Conservation (phyloP, 2,329 filamentous ascomycete genomes). For the Fusarium multiceps region DNA sequence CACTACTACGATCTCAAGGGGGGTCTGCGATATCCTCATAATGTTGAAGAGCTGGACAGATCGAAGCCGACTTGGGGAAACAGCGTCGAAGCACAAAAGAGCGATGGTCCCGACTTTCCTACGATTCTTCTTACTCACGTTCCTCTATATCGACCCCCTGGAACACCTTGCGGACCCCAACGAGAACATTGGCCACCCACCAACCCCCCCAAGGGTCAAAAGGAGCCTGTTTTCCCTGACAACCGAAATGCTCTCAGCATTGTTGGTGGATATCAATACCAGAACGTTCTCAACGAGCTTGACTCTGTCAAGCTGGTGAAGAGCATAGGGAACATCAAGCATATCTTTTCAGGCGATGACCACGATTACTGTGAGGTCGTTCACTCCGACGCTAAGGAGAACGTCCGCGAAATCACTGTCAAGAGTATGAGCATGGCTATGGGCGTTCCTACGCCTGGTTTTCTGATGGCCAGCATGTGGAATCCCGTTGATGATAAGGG, state of each 20-base stretch:
- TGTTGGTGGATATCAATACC: slow-evolving; percentile 88
- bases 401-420: slow-evolving; percentile 86
- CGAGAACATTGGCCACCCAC: slow-evolving; percentile 86
- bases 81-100: slow-evolving; percentile 53
- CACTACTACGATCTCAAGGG: slow-evolving; percentile 70
- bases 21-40: slow-evolving; percentile 67
- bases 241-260: slow-evolving; percentile 83
- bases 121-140: slow-evolving; percentile 92
- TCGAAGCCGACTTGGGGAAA: slow-evolving; percentile 49
- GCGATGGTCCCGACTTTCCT: slow-evolving; percentile 73
- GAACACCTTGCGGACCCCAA: slow-evolving; percentile 87
- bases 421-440: slow-evolving; percentile 97
- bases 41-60: slow-evolving; percentile 67
- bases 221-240: slow-evolving; percentile 66
- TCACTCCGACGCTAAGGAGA: slow-evolving; percentile 75
- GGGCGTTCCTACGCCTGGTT: slow-evolving; percentile 89
- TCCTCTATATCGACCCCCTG: slow-evolving; percentile 83
- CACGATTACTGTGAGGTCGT: slow-evolving; percentile 96
- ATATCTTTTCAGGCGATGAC: slow-evolving; percentile 95
- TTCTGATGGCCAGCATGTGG: slow-evolving; percentile 89
- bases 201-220: slow-evolving; percentile 69
- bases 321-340: slow-evolving; percentile 82
- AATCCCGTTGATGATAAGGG: slow-evolving; percentile 81
- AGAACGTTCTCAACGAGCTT: slow-evolving; percentile 85
- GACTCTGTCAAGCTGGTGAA: slow-evolving; percentile 81